Base-by-base conservation (phyloP, 495 filamentous ascomycete species). In the Delitschia confertaspora region DNA sequence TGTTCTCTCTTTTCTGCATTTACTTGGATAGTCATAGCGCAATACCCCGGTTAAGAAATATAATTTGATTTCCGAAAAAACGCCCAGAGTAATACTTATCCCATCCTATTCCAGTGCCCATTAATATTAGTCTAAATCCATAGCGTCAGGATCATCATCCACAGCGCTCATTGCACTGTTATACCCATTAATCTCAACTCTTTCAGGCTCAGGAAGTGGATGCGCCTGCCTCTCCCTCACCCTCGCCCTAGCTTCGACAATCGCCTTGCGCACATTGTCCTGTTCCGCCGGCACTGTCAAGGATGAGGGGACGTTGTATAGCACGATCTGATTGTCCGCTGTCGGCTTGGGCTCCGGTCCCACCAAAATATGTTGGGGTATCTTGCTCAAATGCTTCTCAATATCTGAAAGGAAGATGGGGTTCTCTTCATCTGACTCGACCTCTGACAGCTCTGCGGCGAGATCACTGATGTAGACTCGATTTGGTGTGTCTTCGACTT, bases 381-480 rank as follows among this genome's bases (percentile, higher is more conserved):
- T 79, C 49, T 76, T 74, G 42, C 71, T 73, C 27, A 95, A 65
- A 49, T 79, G 79, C 61, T 81, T 84, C 51, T 88, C 79, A 40
- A 95, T 83, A 57, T 91, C 84, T 1, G 88, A 80, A 0, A 91
- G 67, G 62, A 95, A 86, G 42, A 87, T 66, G 9, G 93, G 65
- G 38, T 66, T 71, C 33, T 65, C 64, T 4, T 63, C 52, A 11
- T 69, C 58, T 61, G 31, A 53, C 16, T 79, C 74, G 18, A 67
- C 57, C 6, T 83, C 81, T 0, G 77, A 78, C 29, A 95, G 73
- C 66, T 98, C 89, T 39, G 75, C 83, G 51, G 93, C 91, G 18
- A 98, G 68, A 59, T 91, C 76, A 68, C 88, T 75, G 58, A 98
- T 87, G 69, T 88, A 98, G 38, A 94, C 75, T 43, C 79, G 85